Evolutionary conservation across 2,329 filamentous ascomycete genomes (phyloP), one percentile per base, ranked within the genome.

Genomic region (Capronia americana): DNA sequence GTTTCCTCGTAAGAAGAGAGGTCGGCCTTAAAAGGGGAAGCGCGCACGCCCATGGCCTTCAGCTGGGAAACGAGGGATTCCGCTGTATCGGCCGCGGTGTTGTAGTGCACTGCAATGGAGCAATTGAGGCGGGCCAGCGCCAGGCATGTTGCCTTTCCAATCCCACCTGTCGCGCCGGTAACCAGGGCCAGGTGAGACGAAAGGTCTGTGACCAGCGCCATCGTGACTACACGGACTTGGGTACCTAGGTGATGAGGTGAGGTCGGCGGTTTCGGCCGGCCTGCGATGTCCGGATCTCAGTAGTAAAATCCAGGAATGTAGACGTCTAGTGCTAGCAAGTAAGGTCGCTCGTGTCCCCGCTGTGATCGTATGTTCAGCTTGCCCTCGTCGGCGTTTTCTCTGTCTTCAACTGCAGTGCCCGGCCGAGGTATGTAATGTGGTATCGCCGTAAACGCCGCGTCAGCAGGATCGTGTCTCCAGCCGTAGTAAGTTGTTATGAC

Each of bases 21-120:
- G 65, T 80, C 77, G 3, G 79, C 78, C 26, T 78, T 74, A 61
- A 78, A 77, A 3, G 73, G 70, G 44, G 74, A 67, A 26, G 77
- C 75, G 53, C 68, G 70, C 41, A 78, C 70, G 17, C 74, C 74
- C 32, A 75, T 69, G 8, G 38, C 44, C 24, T 72, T 66, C 1
- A 78, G 71, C 26, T 78, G 70, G 5, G 69, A 65, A 11, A 77
- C 75, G 12, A 80, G 73, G 6, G 70, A 67, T 24, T 73, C 63
- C 8, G 78, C 75, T 48, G 69, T 71, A 28, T 74, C 65, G 38
- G 71, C 54, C 54, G 77, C 75, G 63, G 73, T 70, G 68, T 80
- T 74, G 74, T 80, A 83, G 70, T 83, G 81, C 0, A 82, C 73
- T 3, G 79, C 80, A 14, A 83, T 75, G 44, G 77, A 75, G 69